These are phyloP conservation scores for Cystobasidium onofrii DNA, from an alignment of 768 basidiomycete genomes.

Conservation along the genomic window DNA sequence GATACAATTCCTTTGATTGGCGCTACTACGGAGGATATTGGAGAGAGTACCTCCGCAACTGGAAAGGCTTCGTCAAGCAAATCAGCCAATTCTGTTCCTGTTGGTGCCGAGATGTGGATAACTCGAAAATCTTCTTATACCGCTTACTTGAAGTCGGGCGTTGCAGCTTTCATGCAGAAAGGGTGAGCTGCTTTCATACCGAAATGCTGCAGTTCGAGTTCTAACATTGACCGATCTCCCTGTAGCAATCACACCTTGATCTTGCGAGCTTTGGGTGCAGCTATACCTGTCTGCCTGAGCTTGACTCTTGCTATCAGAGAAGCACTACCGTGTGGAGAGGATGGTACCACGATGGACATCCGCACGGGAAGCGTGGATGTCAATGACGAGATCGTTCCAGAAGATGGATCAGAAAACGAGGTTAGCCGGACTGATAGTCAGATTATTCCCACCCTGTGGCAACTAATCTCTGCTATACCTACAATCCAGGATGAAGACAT, in stretches of 20 bases:
- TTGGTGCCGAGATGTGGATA: slow-evolving; percentile 32
- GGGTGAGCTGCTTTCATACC: slow-evolving; percentile 34
- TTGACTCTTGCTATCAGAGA: slow-evolving; percentile 63
- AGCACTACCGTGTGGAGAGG: slow-evolving; percentile 62
- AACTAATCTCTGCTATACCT: slow-evolving; percentile 5
- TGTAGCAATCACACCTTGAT: slow-evolving; percentile 68
- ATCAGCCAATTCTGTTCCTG: neutral
- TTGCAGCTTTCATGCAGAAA: slow-evolving; percentile 37
- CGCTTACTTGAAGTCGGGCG: slow-evolving; percentile 38
- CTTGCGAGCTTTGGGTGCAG: slow-evolving; percentile 77
- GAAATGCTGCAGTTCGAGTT: neutral
- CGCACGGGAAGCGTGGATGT: slow-evolving; percentile 37
- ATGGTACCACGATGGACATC: slow-evolving; percentile 60
- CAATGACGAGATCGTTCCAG: slow-evolving; percentile 69
- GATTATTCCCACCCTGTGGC: neutral
- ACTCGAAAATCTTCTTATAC: slow-evolving; percentile 32
- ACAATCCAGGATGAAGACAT: slow-evolving; percentile 40
- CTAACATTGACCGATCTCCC: neutral
- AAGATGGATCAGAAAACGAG: slow-evolving; percentile 57
- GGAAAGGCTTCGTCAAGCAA: neutral
- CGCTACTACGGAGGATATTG: slow-evolving; percentile 33
- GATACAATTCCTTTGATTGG: neutral
- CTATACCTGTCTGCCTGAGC: slow-evolving; percentile 70
- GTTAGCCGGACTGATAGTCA: slow-evolving; percentile 36
- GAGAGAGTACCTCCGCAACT: slow-evolving; percentile 6